Evolutionary conservation across 2,329 filamentous ascomycete genomes (phyloP), one percentile per base, ranked within the genome.

Genomic region (Hymenoscyphus linearis): DNA sequence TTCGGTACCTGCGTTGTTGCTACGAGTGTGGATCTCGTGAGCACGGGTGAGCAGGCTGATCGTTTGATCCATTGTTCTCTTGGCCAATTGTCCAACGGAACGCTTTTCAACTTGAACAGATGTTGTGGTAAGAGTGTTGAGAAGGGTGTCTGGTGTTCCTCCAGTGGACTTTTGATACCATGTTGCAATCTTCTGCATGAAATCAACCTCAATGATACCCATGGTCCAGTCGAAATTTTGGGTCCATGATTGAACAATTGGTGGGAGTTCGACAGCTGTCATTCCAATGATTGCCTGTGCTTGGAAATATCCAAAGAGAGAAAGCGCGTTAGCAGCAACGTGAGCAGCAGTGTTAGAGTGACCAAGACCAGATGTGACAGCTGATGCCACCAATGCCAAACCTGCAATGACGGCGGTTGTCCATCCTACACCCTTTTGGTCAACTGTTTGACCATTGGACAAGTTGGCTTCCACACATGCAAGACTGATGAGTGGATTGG

Each of bases 171-270:
- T 89, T 77, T 96, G 93, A 74, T 97, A 98, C 93, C 93, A 98
- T 37, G 92, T 96, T 64, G 91, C 90, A 71, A 96, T 90, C 55
- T 80, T 81, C 78, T 98, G 91, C 77, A 97, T 84, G 74, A 96
- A 97, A n/a, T 80, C 81, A 50, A 97, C 82, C 57, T 85, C 84
- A 70, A 98, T 96, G 70, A 98, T 92, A 69, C 93, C 93, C 91
- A 98, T 95, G 71, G 89, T 96, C 93, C 93, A 98, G 73, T 96
- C 90, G 78, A 98, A 97, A 77, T 97, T 93, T 77, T 97, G 93
- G 1, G 93, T 96, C 93, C 93, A 98, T 0, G 93, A 84, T 70
- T 90, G 83, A 59, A 96, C 93, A 64, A 96, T 90, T 0, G 93
- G 93, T 10, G 93, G 93, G 59, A 96, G 83, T 53, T 82, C 80